Conservation (phyloP, 805 yeast genomes). For the Sungouiella thailandica region DNA sequence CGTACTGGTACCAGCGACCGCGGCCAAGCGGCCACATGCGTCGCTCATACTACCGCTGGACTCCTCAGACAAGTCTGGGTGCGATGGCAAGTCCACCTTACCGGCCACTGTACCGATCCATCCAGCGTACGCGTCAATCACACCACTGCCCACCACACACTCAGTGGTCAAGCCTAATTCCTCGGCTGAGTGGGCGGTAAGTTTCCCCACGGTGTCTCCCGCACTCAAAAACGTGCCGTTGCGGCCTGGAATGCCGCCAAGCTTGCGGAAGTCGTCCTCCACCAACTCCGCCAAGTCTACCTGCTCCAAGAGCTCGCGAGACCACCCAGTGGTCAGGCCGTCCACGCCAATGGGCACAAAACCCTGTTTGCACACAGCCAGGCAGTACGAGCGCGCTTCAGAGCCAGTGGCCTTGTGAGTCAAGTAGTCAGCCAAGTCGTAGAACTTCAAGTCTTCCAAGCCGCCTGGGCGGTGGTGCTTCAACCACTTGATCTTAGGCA, state of each 20-base stretch:
- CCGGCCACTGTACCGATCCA: constrained; percentile 99
- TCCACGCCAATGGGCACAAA: constrained; percentile 91
- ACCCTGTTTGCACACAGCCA: constrained; percentile 94
- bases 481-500: constrained; percentile 96
- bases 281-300: constrained; percentile 75
- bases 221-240: constrained; percentile 77
- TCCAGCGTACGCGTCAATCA: constrained; percentile 97
- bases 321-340: constrained; percentile 85
- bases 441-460: constrained; percentile 66
- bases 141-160: constrained; percentile 90
- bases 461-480: constrained; percentile 73
- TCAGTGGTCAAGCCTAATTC: constrained; percentile 77
- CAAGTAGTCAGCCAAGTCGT: constrained; percentile 86
- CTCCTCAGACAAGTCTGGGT: constrained; percentile 45
- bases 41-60: constrained; percentile 43
- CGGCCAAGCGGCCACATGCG: constrained; percentile 85
- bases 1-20: constrained; percentile 98
- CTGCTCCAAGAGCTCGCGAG: constrained; percentile 61
- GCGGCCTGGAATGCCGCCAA: constrained; percentile 79
- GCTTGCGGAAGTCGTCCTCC: constrained; percentile 66
- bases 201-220: constrained; percentile 81
- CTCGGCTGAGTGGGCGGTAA: constrained; percentile 62
- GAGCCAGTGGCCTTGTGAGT: constrained; percentile 87
- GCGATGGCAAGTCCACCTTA: constrained; percentile 59
- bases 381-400: constrained; percentile 83